phyloP scores from a whole-genome alignment of 192 early-diverging fungal species.

The Umbelopsis vinacea region DNA sequence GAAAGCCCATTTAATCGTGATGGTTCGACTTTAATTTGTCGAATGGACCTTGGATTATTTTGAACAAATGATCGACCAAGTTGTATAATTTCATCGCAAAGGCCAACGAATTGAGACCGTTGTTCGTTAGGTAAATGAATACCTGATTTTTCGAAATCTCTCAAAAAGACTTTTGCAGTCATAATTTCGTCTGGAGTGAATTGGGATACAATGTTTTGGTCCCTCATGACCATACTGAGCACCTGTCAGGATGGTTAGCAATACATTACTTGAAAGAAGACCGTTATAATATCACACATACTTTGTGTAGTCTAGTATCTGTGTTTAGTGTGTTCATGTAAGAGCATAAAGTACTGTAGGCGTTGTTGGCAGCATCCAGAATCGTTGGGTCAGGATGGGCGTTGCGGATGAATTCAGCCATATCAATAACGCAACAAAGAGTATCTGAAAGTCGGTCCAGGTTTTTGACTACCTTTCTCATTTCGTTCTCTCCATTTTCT shows the following conservation, averaged over 20 bases:
- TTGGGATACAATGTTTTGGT: slow-evolving; percentile 51
- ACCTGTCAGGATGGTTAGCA: slow-evolving; percentile 44
- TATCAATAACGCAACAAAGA: slow-evolving; percentile 91
- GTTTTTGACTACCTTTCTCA: slow-evolving; percentile 79
- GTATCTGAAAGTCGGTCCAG: slow-evolving; percentile 89
- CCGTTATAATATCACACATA: slow-evolving; percentile 26
- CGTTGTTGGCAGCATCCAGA: slow-evolving; percentile 76
- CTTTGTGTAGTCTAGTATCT: slow-evolving; percentile 80
- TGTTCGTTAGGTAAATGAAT: slow-evolving; percentile 78
- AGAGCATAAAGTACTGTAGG: slow-evolving; percentile 73
- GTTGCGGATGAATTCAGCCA: slow-evolving; percentile 89
- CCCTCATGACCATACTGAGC: slow-evolving; percentile 68
- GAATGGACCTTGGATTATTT: slow-evolving; percentile 39
- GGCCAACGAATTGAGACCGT: slow-evolving; percentile 74
- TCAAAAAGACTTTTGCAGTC: slow-evolving; percentile 80
- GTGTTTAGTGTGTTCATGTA: slow-evolving; percentile 96
- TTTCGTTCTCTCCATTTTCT: slow-evolving; percentile 53
- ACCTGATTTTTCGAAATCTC: slow-evolving; percentile 95
- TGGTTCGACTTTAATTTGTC: slow-evolving; percentile 43
- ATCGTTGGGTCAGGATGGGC: slow-evolving; percentile 81
- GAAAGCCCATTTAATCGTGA: slow-evolving; percentile 46
- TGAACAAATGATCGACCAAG: slow-evolving; percentile 78
- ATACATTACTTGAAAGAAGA: not conserved
- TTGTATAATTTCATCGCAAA: slow-evolving; percentile 84
- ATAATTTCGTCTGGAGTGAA: slow-evolving; percentile 72